Evolutionary conservation across 495 filamentous ascomycete genomes (phyloP).

Genomic region (Cairneyella variabilis): DNA sequence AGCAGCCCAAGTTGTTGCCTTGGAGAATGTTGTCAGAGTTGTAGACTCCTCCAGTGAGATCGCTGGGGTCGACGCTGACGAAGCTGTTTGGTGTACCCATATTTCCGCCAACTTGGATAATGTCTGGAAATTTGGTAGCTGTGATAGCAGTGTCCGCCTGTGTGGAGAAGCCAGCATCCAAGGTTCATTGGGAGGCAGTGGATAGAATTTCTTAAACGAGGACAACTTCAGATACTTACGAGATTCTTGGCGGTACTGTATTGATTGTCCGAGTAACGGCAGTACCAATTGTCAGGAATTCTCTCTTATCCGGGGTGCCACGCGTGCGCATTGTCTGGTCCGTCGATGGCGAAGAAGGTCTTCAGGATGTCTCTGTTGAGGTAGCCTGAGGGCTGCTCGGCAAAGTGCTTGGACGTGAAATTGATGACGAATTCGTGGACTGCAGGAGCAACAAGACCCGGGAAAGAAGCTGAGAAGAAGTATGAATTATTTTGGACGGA

Average conservation of each 20-base stretch:
- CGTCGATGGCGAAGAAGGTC: constrained; percentile 9
- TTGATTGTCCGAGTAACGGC: constrained; percentile 5
- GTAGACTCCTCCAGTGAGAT: constrained; percentile 47
- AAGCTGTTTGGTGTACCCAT: constrained; percentile 51
- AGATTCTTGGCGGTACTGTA: too few relatives aligned
- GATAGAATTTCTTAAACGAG: too few relatives aligned
- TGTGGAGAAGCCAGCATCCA: background rate
- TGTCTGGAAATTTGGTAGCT: constrained; percentile 20
- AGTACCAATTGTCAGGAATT: constrained; percentile 16
- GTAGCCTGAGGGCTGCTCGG: constrained; percentile 4
- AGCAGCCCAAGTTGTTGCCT: constrained; percentile 46
- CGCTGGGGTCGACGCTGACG: constrained; percentile 42
- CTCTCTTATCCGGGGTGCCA: constrained; percentile 5
- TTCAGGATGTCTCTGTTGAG: constrained; percentile 13
- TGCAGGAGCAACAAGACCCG: constrained; percentile 5
- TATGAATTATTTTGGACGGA: constrained; percentile 12
- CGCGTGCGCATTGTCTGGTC: constrained; percentile 8
- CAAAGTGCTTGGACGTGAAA: constrained; percentile 9
- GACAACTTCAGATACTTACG: too few relatives aligned
- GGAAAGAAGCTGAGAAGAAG: constrained; percentile 8
- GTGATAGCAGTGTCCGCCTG: constrained; percentile 29
- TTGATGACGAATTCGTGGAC: constrained; percentile 9
- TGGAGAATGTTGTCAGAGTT: constrained; percentile 37
- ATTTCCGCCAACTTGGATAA: constrained; percentile 50
- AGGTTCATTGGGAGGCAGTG: background rate